Percentiles rank a stretch among this genome's conserved stretches.
These are phyloP conservation scores for Chalaropsis thielavioides DNA, from an alignment of 2,329 filamentous ascomycete genomes.

Conservation along the genomic window DNA sequence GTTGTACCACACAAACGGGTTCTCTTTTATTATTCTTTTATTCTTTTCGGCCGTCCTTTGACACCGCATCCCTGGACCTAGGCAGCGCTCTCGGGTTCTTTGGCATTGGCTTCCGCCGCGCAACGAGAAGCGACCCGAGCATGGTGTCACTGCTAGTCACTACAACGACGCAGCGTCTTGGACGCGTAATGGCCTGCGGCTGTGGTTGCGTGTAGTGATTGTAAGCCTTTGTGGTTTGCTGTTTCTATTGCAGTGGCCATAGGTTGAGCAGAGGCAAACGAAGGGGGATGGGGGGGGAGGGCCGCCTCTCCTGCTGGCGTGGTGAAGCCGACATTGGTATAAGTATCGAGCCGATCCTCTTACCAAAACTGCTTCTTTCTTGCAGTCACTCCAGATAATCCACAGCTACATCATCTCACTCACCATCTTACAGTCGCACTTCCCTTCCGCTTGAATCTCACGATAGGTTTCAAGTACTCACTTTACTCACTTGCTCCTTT, in stretches of 20 bases:
- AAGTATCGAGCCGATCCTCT: constrained; percentile 7
- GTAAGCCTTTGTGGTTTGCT: neutral
- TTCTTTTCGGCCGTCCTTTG: neutral
- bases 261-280: neutral
- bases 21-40: neutral
- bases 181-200: constrained; percentile 4
- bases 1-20: neutral
- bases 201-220: neutral
- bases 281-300: too few species aligned
- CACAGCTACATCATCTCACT: neutral
- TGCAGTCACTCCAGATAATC: neutral
- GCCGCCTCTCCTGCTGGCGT: neutral
- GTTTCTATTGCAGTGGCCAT: neutral
- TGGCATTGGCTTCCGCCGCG: neutral
- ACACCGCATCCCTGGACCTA: neutral
- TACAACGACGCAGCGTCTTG: constrained; percentile 2
- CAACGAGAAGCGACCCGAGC: neutral
- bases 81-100: neutral
- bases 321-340: neutral
- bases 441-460: neutral
- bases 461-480: neutral
- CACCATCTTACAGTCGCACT: neutral
- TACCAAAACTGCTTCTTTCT: neutral
- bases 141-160: neutral
- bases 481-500: neutral